Percentiles rank a stretch among this genome's conserved stretches.
Evolutionary conservation across 1,139 yeast species (phyloP).

Genomic region (Sugiyamaella grinbergsii): DNA sequence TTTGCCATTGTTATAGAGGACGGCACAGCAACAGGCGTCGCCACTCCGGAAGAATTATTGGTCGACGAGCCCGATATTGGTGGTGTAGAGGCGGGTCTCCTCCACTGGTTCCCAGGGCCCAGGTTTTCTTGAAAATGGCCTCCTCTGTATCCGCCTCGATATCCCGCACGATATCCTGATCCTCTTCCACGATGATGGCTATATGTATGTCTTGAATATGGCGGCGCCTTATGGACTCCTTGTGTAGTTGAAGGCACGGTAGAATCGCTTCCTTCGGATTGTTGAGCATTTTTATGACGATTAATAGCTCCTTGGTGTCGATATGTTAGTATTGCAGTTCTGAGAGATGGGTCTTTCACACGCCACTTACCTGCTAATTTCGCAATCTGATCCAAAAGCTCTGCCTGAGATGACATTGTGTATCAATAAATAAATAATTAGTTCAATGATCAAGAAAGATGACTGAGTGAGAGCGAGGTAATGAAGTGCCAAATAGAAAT

Average conservation of each 20-base stretch:
- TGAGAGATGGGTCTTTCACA: too few relatives aligned
- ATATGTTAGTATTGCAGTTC: constrained; percentile 12
- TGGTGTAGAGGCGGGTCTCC: constrained; percentile 14
- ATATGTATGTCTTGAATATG: not conserved
- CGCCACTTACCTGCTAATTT: constrained; percentile 36
- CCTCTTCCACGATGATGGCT: constrained; percentile 8
- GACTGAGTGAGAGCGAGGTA: constrained; percentile 1
- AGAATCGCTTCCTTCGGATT: not conserved
- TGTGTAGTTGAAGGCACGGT: not conserved
- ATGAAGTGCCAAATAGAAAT: not conserved
- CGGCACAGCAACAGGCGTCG: not conserved
- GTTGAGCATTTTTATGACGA: constrained; percentile 34
- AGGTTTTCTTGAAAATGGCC: constrained; percentile 9
- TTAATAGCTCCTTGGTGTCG: constrained; percentile 37
- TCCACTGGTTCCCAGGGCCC: constrained; percentile 18
- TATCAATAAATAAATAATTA: constrained; percentile 7
- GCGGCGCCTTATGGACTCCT: not conserved
- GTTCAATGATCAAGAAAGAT: not conserved
- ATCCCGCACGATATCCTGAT: constrained; percentile 7
- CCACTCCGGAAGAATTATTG: constrained; percentile 3
- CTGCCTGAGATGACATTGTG: constrained; percentile 36
- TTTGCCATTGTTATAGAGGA: constrained; percentile 7
- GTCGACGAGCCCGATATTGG: not conserved
- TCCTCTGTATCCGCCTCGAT: constrained; percentile 8
- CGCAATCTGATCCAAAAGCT: constrained; percentile 37